A percentile compares a stretch with the other conserved stretches of the same genome.
Conservation (phyloP, 352 stramenopile genomes). For the Globisporangium iwayamae region DNA sequence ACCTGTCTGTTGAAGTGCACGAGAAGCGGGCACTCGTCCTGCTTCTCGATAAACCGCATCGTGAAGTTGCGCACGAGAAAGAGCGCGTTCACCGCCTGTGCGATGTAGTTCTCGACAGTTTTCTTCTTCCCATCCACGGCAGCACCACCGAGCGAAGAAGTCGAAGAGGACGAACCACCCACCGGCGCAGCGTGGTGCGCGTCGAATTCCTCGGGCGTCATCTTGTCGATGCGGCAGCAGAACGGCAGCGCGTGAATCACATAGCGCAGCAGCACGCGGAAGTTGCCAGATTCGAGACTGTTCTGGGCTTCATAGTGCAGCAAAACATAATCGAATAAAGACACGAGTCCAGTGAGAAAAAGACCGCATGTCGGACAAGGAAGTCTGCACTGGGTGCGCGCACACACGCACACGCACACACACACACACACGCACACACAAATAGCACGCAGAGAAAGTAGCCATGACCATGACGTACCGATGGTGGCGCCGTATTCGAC, state of each 20-base stretch:
- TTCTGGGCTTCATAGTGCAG: constrained; percentile 39
- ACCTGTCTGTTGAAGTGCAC: constrained; percentile 55
- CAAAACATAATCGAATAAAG: not conserved
- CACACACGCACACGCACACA: not conserved
- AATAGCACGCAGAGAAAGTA: not conserved
- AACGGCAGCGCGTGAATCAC: constrained; percentile 53
- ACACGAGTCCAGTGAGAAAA: not conserved
- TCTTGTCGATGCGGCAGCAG: constrained; percentile 50
- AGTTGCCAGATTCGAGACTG: constrained; percentile 70
- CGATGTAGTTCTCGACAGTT: constrained; percentile 38
- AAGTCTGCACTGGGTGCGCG: not conserved
- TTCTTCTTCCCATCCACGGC: constrained; percentile 30
- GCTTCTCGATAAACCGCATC: constrained; percentile 70
- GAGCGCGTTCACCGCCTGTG: constrained; percentile 61
- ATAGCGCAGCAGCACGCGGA: constrained; percentile 64
- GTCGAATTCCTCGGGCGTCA: constrained; percentile 47
- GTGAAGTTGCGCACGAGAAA: constrained; percentile 72
- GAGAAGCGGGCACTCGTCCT: constrained; percentile 57
- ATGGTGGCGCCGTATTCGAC: constrained; percentile 59
- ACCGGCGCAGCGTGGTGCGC: constrained; percentile 21
- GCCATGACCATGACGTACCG: constrained; percentile 25
- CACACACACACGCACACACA: not conserved
- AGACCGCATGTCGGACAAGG: not conserved
- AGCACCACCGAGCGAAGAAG: not conserved
- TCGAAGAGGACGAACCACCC: not conserved